Evolutionary conservation across 306 rosid species (phyloP).

Genomic region (Myrica gale): DNA sequence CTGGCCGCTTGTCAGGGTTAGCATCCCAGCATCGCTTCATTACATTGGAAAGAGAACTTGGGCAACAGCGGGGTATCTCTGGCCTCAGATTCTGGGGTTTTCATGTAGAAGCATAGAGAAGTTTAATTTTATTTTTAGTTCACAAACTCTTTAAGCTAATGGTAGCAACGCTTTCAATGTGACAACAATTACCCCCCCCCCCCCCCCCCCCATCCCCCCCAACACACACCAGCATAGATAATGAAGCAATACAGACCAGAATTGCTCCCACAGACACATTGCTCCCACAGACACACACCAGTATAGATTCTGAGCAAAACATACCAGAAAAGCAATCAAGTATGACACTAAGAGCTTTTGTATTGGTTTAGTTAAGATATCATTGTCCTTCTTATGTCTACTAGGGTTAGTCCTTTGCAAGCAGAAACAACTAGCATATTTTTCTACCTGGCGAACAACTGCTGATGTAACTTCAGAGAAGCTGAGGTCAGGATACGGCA

Average conservation of each 20-base stretch:
- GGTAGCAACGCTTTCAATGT: background rate
- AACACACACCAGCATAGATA: too few species aligned
- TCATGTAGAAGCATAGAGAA: slow-evolving; percentile 16
- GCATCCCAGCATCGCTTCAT: slow-evolving; percentile 99
- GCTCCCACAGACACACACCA: too few species aligned
- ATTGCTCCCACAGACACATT: too few species aligned
- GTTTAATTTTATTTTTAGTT: slow-evolving; percentile 11
- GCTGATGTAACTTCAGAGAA: slow-evolving; percentile 97
- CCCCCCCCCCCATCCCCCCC: too few species aligned
- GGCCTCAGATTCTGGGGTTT: slow-evolving; percentile 91
- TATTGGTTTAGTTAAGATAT: background rate
- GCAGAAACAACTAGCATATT: slow-evolving; percentile 17
- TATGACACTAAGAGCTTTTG: background rate
- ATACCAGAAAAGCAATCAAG: background rate
- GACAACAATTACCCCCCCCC: too few species aligned
- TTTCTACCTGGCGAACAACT: slow-evolving; percentile 79
- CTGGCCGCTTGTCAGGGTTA: slow-evolving; percentile 90
- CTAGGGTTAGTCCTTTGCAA: slow-evolving; percentile 3
- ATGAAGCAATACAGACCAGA: too few species aligned
- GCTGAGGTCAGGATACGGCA: slow-evolving; percentile 98
- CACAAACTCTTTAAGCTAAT: background rate
- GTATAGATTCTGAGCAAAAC: too few species aligned
- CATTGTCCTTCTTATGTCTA: background rate
- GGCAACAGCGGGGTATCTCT: slow-evolving; percentile 96
- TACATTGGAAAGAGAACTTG: slow-evolving; percentile 92